These are phyloP conservation scores for Xylaria bambusicola DNA, from an alignment of 495 filamentous ascomycete species.

Conservation along the genomic window DNA sequence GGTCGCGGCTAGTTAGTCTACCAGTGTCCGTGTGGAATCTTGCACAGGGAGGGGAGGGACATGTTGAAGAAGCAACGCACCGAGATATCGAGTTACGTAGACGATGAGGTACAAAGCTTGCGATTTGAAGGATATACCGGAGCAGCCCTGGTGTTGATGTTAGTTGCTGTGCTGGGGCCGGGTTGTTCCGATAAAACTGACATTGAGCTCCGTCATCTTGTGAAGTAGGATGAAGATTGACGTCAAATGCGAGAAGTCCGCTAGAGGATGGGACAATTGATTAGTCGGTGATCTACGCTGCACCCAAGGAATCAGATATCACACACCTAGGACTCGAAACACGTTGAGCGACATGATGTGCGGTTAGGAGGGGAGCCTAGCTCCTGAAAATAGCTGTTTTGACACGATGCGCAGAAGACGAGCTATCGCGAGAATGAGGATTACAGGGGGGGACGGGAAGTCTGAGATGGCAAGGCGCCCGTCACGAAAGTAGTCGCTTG, in stretches of 20 bases:
- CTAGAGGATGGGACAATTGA: constrained; percentile 46
- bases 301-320: background rate
- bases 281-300: background rate
- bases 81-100: constrained; percentile 89
- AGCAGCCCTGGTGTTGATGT: constrained; percentile 72
- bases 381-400: constrained; percentile 23
- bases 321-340: constrained; percentile 80
- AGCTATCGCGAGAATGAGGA: background rate
- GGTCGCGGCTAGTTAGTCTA: constrained; percentile 6
- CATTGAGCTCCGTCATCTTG: constrained; percentile 91
- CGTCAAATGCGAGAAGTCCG: constrained; percentile 89
- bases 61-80: constrained; percentile 41
- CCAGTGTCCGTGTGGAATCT: background rate
- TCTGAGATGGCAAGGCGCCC: background rate
- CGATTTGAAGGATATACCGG: constrained; percentile 97
- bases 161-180: constrained; percentile 17
- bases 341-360: constrained; percentile 71
- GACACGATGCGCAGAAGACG: constrained; percentile 15
- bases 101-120: constrained; percentile 92
- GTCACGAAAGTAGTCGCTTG: background rate
- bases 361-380: constrained; percentile 27
- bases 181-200: constrained; percentile 43
- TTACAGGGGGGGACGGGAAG: background rate
- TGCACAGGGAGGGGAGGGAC: too few relatives aligned
- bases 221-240: constrained; percentile 93